Evolutionary conservation across 179 eudicot genomes (phyloP).

Genomic region (Camellia oleifera): DNA sequence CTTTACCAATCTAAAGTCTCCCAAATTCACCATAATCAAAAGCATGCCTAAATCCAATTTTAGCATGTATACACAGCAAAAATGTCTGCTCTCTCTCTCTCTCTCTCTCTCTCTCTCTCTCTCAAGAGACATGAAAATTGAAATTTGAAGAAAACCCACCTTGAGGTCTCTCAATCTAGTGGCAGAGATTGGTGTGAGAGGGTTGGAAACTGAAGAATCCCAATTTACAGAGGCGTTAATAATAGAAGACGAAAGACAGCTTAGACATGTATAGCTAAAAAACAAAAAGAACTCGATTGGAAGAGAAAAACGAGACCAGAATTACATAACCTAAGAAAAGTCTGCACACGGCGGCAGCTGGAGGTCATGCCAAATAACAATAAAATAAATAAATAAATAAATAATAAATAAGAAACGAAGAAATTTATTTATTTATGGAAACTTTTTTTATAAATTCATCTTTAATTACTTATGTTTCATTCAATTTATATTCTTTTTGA

Average conservation of each 20-base stretch:
- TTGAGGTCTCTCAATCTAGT: neutral
- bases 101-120: neutral
- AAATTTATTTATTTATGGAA: too few relatives aligned
- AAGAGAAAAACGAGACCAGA: neutral
- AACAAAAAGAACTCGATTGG: neutral
- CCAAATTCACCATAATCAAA: too few relatives aligned
- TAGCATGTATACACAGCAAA: too few relatives aligned
- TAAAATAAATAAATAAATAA: too few relatives aligned
- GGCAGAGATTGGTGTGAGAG: neutral
- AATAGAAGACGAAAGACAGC: neutral
- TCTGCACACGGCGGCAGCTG: conserved; percentile 9
- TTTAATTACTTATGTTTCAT: too few relatives aligned
- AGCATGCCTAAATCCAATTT: too few relatives aligned
- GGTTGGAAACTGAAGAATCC: neutral
- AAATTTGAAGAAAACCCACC: conserved; percentile 9
- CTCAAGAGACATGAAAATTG: neutral
- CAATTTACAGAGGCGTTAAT: neutral
- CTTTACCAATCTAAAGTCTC: neutral
- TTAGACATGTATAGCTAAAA: neutral
- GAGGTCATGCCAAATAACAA: neutral
- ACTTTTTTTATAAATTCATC: too few relatives aligned
- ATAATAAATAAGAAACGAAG: too few relatives aligned
- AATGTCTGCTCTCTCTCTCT: too few relatives aligned
- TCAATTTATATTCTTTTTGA: too few relatives aligned
- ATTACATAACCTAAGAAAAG: conserved; percentile 7